Base-by-base conservation (phyloP, 2,329 filamentous ascomycete genomes). In the Scolecobasidium constrictum region DNA sequence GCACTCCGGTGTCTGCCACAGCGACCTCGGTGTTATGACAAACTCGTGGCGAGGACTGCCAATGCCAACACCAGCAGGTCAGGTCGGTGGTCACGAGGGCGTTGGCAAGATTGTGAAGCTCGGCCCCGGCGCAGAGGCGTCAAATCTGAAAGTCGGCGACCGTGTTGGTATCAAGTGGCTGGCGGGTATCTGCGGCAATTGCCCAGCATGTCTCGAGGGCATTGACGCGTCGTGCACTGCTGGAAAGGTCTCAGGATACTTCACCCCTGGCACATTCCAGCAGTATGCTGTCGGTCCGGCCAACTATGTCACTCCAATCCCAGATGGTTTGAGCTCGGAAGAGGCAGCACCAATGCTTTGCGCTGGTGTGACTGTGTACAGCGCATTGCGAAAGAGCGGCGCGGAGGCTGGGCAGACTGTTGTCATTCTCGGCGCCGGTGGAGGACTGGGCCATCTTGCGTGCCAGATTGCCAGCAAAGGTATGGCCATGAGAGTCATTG, bases 81-180 rank as follows among this genome's bases (percentile, higher is more conserved):
- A 82, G 56, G 70, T 82, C 3, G 80, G 80, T 34, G 81, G 81
- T 4, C 80, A 84, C 53, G 80, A 84, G 59, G 80, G 80, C 15
- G 73, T 83, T 2, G 77, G 77, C 34, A 71, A 70, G 41, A 66
- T 84, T 22, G 77, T 80, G 34, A 78, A 80, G 54, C 64, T 84
- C 47, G 80, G 81, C 1, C 66, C 77, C 1, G 75, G 73, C 5
- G 66, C 72, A 16, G 74, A 79, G 40, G 56, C 52, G 28, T 64
- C 71, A 2, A 68, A 66, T 4, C 62, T 83, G 26, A 79, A 79
- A 51, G 53, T 82, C n/a, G 78, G 78, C 4, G 74, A 83, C 50
- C 68, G 78, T 5, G 81, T 84, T 6, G 81, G 81, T 12, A 73
- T 85, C 55, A 85, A 85, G 59, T 83, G 78, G 77, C 63, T 81